phyloP scores from a whole-genome alignment of 2,329 filamentous ascomycete species.

The Byssothecium circinans region DNA sequence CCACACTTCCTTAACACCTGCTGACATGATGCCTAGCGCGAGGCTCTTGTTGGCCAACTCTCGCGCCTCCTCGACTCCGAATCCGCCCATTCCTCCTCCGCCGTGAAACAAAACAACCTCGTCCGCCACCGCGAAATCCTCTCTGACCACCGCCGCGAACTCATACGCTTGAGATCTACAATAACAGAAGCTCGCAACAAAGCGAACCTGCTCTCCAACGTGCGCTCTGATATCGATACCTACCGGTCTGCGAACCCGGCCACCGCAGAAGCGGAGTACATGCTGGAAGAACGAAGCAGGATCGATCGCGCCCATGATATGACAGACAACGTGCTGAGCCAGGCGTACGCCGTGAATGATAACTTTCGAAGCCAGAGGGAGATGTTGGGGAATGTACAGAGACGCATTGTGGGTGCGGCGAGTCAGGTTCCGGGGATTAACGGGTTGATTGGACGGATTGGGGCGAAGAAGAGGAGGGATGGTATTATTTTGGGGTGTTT shows the following conservation, averaged over 20 bases:
- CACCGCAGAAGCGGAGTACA: constrained; percentile 89
- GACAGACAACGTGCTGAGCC: constrained; percentile 86
- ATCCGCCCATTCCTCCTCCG: constrained; percentile 80
- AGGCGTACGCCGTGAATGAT: constrained; percentile 96
- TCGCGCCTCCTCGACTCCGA: constrained; percentile 90
- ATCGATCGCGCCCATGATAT: constrained; percentile 89
- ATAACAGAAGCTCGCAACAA: constrained; percentile 80
- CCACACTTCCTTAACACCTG: constrained; percentile 7
- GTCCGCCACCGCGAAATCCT: constrained; percentile 89
- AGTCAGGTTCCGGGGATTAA: constrained; percentile 93
- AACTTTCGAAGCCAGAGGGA: constrained; percentile 86
- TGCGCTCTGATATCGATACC: constrained; percentile 87
- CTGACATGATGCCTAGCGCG: constrained; percentile 62
- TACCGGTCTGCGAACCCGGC: constrained; percentile 82
- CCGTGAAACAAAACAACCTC: constrained; percentile 96
- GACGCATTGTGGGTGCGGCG: constrained; percentile 84
- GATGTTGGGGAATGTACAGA: constrained; percentile 83
- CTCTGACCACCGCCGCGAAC: constrained; percentile 80
- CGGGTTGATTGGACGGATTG: constrained; percentile 86
- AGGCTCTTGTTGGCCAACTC: constrained; percentile 78
- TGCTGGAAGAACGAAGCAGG: constrained; percentile 83
- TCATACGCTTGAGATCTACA: constrained; percentile 70
- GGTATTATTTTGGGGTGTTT: constrained; percentile 90
- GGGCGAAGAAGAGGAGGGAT: constrained; percentile 90
- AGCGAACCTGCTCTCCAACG: constrained; percentile 85